phyloP scores from a whole-genome alignment of 768 basidiomycete species.

The Exsudoporus frostii region DNA sequence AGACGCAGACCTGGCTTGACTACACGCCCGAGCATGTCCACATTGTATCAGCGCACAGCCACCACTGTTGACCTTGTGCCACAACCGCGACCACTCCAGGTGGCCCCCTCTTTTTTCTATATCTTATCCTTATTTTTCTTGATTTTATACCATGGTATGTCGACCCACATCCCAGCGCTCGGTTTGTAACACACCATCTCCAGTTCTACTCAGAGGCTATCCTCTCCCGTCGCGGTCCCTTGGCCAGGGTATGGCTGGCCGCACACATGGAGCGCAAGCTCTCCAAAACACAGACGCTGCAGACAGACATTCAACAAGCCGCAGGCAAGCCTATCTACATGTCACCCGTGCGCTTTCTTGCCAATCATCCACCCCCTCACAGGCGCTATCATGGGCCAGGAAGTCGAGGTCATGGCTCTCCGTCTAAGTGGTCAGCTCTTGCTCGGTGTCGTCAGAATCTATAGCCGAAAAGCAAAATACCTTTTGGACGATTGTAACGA shows the following conservation, averaged over 20 bases:
- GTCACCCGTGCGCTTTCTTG: not conserved
- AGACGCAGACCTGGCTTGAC: not conserved
- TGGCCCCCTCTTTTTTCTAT: not conserved
- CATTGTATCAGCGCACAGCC: constrained; percentile 19
- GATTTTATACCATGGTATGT: constrained; percentile 25
- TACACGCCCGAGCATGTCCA: constrained; percentile 9
- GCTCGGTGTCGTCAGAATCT: constrained; percentile 95
- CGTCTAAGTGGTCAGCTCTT: constrained; percentile 95
- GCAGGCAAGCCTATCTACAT: constrained; percentile 51
- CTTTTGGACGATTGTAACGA: constrained; percentile 97
- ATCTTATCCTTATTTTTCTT: constrained; percentile 20
- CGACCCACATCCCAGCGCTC: not conserved
- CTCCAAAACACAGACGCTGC: constrained; percentile 90
- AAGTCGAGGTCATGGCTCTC: constrained; percentile 89
- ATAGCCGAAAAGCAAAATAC: constrained; percentile 97
- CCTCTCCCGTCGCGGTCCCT: constrained; percentile 86
- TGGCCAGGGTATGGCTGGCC: constrained; percentile 98
- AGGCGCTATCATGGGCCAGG: constrained; percentile 94
- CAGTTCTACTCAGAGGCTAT: constrained; percentile 95
- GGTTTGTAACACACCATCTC: not conserved
- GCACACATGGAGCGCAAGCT: constrained; percentile 99
- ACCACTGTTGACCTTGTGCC: constrained; percentile 19
- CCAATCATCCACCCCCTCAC: not conserved
- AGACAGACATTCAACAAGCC: constrained; percentile 92
- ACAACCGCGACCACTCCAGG: constrained; percentile 4